Evolutionary conservation across 1,139 yeast species (phyloP), one percentile per base, ranked within the genome.

Genomic region (Geotrichum restrictum): DNA sequence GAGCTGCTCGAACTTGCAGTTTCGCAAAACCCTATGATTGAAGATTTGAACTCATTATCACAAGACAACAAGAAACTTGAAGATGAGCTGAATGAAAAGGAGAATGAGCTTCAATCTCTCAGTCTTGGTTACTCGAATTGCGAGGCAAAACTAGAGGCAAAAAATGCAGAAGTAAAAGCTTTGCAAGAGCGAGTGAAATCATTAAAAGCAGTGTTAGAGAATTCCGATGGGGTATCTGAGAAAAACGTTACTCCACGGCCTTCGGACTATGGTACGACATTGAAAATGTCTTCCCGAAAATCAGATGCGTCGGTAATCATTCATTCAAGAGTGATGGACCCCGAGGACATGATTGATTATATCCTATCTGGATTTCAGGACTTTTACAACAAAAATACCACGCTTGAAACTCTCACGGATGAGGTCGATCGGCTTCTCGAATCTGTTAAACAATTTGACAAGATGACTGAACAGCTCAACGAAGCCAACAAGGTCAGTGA

Each of bases 121-220:
- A 32, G 14, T 13, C 19, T 34, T 2, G 44, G 36, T 2, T 36
- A 39, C 10, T 33, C 49, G 5, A 45, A 41, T 31, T 45, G 48
- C 22, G 53, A 50, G 24, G 38, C 38, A n/a, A 43, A 41, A 19
- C 29, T 50, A 31, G 53, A 45, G 27, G 37, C 49, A 8, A 50
- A 50, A 27, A 31, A 16, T 36, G 38, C 44, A 3, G 53, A 50
- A 27, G 24, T 50, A 27, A 22, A 38, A 10, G 47, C 45, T 3
- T 36, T 49, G 21, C 49, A 45, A 21, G 48, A 43, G 19, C 52
- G 48, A 7, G 22, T 44, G 31, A 42, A 49, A 21, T 36, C 48
- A 5, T 19, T 42, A 5, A 48, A 48, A 43, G 11, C 43, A 4
- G 34, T 14, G 3, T 18, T 48, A n/a, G 38, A 48, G 5, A 14